Base-by-base conservation (phyloP, 2,329 filamentous ascomycete genomes). In the Fusarium sp. region DNA sequence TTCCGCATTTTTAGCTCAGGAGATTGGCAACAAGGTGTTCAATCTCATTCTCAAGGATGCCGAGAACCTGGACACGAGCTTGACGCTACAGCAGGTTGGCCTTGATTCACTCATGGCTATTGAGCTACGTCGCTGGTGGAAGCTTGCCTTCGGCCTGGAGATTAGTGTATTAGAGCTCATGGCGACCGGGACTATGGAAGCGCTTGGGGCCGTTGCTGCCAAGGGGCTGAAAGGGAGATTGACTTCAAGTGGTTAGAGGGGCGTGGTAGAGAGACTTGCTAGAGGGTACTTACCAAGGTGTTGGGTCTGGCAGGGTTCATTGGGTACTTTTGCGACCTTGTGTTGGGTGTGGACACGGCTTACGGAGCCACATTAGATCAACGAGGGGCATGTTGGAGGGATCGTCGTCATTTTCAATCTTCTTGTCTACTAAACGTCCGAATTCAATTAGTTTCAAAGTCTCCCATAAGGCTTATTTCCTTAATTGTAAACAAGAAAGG, bases 121-220 rank as follows among this genome's bases (percentile, higher is more conserved):
- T 14, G 61, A 64, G 22, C 27, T 64, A n/a, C 61, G 61, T 8
- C 20, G 61, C 3, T 64, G 61, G 61, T 64, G 45, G 61, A 64
- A 52, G 50, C 43, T 54, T 50, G 33, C 61, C 10, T 64, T 64
- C 41, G 45, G 45, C 3, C 29, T 29, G 11, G 61, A 64, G 24
- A 41, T 64, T 2, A 64, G 61, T 33, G 61, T 56, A 18, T 27
- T 64, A 5, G 61, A 64, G n/a, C 27, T 64, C 33, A 50, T 64
- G 33, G 61, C 45, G 22, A 56, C 45, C 10, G 61, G 61, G 14
- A 64, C 33, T 3, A 35, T 64, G 10, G 48, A 56, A 18, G 33
- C 45, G n/a, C 61, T 64, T 24, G 61, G 61, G 27, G 16, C 18
- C 6, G 33, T 54, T 29, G 61, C 45, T 5, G 61, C 61, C 7